A percentile compares a stretch with the other conserved stretches of the same genome.
phyloP scores from a whole-genome alignment of 2,329 filamentous ascomycete species.

The Alternaria novae-zelandiae region DNA sequence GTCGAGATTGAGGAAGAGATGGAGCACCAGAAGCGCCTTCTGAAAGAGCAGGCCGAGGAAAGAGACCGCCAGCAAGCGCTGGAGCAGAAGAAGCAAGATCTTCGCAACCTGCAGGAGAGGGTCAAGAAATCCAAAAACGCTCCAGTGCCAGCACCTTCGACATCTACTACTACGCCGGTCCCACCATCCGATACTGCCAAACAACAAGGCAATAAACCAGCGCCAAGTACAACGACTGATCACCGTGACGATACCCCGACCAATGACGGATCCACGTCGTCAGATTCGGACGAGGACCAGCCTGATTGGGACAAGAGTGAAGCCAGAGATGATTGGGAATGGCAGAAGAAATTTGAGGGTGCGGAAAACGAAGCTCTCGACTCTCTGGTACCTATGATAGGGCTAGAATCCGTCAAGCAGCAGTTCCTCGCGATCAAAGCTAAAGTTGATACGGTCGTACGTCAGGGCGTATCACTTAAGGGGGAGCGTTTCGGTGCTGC shows the following conservation, averaged over 20 bases:
- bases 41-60: conserved; percentile 56
- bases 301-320: conserved; percentile 29
- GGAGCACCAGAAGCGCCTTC: conserved; percentile 53
- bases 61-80: conserved; percentile 54
- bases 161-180: neutral
- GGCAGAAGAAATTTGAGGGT: conserved; percentile 62
- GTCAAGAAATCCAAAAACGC: neutral
- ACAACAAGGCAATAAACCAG: neutral
- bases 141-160: neutral
- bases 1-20: conserved; percentile 62
- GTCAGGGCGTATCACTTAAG: conserved; percentile 63
- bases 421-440: conserved; percentile 68
- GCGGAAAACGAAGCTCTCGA: conserved; percentile 64
- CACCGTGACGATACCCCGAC: neutral
- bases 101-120: conserved; percentile 50
- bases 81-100: conserved; percentile 55
- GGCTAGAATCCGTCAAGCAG: conserved; percentile 70
- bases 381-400: conserved; percentile 70
- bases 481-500: conserved; percentile 67
- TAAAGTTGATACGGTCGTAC: conserved; percentile 64
- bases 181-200: neutral
- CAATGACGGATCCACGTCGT: neutral
- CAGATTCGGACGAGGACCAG: neutral
- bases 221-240: neutral
- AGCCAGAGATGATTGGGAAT: conserved; percentile 64